These are phyloP conservation scores for Phytopythium ostracodes DNA, from an alignment of 352 stramenopile genomes.

Conservation along the genomic window DNA sequence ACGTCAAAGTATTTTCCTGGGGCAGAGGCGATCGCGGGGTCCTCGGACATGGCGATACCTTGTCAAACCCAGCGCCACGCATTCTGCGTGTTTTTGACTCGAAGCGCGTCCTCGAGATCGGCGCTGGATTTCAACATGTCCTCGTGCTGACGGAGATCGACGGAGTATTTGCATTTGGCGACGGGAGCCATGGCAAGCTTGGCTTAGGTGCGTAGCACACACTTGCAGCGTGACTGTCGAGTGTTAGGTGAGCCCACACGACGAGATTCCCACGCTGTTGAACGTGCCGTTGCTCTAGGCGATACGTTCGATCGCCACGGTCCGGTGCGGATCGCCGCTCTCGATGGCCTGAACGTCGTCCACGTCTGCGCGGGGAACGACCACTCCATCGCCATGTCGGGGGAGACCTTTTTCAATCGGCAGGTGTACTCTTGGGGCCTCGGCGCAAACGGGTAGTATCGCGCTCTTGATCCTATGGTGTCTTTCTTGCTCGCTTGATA, in stretches of 20 bases:
- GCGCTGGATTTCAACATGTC: conserved; percentile 54
- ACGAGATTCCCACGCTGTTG: no score
- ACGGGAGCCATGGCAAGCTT: conserved; percentile 57
- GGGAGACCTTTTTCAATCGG: conserved; percentile 59
- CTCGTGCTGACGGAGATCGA: conserved; percentile 66
- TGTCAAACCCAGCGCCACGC: conserved; percentile 32
- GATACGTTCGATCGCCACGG: conserved; percentile 31
- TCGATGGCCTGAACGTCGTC: conserved; percentile 56
- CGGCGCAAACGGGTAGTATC: conserved; percentile 52
- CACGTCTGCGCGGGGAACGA: conserved; percentile 60
- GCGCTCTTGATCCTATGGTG: no score
- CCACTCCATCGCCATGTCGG: conserved; percentile 60
- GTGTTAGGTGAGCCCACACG: not conserved
- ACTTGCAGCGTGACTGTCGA: not conserved
- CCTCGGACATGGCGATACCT: conserved; percentile 47
- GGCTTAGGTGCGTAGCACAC: conserved; percentile 12
- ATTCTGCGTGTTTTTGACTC: conserved; percentile 56
- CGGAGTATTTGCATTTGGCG: conserved; percentile 68
- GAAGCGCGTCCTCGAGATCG: conserved; percentile 46
- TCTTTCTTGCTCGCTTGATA: not conserved
- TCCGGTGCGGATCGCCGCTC: conserved; percentile 31
- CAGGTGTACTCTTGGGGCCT: conserved; percentile 82
- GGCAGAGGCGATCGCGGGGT: conserved; percentile 55
- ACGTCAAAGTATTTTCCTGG: conserved; percentile 59
- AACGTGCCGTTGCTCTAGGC: conserved; percentile 36